A percentile compares a stretch with the other conserved stretches of the same genome.
Evolutionary conservation across 768 basidiomycete genomes (phyloP).

Genomic region (Hygrocybe punicea): DNA sequence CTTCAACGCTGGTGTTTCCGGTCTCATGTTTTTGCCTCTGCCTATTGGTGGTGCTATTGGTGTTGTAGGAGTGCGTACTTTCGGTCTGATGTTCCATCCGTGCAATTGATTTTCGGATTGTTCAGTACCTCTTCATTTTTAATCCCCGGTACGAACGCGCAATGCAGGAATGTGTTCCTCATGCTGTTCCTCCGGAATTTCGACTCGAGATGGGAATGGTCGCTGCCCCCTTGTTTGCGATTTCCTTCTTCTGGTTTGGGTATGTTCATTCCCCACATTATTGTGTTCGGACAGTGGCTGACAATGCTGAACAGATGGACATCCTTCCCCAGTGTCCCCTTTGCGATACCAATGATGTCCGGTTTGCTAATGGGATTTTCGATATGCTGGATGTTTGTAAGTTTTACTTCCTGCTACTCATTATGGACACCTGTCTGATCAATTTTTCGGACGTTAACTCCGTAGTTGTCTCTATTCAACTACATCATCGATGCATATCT

Average conservation of each 20-base stretch:
- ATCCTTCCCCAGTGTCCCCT: conserved; percentile 48
- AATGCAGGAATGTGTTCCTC: conserved; percentile 42
- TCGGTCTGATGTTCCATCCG: not conserved
- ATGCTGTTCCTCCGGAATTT: conserved; percentile 58
- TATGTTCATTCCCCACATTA: conserved; percentile 26
- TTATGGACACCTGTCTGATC: not conserved
- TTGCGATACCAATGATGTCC: conserved; percentile 53
- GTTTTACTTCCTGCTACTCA: conserved; percentile 19
- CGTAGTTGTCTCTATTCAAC: conserved; percentile 51
- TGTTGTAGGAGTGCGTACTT: conserved; percentile 39
- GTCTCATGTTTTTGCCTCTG: conserved; percentile 63
- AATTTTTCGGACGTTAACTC: not conserved
- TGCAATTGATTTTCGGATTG: not conserved
- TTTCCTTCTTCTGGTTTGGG: conserved; percentile 66
- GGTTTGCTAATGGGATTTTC: conserved; percentile 51
- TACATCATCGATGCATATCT: conserved; percentile 64
- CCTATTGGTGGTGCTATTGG: conserved; percentile 48
- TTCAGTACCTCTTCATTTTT: conserved; percentile 48
- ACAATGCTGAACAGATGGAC: conserved; percentile 47
- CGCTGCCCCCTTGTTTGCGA: conserved; percentile 49
- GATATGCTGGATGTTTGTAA: conserved; percentile 53
- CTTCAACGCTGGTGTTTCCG: conserved; percentile 51
- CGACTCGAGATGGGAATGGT: conserved; percentile 49
- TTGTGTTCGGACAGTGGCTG: not conserved
- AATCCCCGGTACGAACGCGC: conserved; percentile 50